Percentiles rank a stretch among this genome's conserved stretches.
Evolutionary conservation across 805 yeast genomes (phyloP).

Genomic region (Kodamaea fukazawae): DNA sequence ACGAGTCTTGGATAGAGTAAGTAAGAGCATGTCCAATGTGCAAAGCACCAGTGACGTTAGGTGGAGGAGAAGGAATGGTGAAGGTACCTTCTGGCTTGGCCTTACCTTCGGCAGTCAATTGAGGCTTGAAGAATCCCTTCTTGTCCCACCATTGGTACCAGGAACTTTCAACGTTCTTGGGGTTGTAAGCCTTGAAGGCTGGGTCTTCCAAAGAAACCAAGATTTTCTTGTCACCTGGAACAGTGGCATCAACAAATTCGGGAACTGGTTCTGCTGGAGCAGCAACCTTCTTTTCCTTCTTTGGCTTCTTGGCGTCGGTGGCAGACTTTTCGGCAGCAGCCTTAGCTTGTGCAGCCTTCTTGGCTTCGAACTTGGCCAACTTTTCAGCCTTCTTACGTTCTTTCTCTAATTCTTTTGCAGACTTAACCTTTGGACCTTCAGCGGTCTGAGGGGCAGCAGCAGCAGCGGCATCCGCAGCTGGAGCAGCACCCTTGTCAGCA

Average conservation of each 20-base stretch:
- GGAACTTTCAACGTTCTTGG: slow-evolving; percentile 88
- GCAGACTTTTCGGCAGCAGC: slow-evolving; percentile 27
- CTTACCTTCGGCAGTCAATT: slow-evolving; percentile 70
- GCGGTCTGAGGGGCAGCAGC: slow-evolving; percentile 2
- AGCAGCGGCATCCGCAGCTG: slow-evolving; percentile 18
- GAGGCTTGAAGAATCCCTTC: slow-evolving; percentile 85
- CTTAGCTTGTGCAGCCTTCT: slow-evolving; percentile 59
- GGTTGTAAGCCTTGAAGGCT: slow-evolving; percentile 90
- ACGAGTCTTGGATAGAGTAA: slow-evolving; percentile 88
- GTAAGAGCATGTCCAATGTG: slow-evolving; percentile 99
- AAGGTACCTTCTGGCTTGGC: slow-evolving; percentile 80
- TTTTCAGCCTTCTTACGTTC: slow-evolving; percentile 88
- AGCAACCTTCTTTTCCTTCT: slow-evolving; percentile 69
- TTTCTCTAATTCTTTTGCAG: slow-evolving; percentile 79
- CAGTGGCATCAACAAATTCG: slow-evolving; percentile 81
- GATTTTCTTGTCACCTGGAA: slow-evolving; percentile 86
- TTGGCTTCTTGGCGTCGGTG: slow-evolving; percentile 22
- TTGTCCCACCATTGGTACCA: slow-evolving; percentile 98
- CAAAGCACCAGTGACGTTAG: slow-evolving; percentile 97
- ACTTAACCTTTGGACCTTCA: slow-evolving; percentile 43
- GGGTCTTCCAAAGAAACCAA: slow-evolving; percentile 88
- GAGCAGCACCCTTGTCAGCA: slow-evolving; percentile 10
- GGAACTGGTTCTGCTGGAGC: slow-evolving; percentile 70
- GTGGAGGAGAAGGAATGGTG: slow-evolving; percentile 97
- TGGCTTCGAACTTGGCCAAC: slow-evolving; percentile 82